Percentiles rank a stretch among this genome's conserved stretches.
These are phyloP conservation scores for Staphylotrichum longicolle DNA, from an alignment of 495 filamentous ascomycete genomes.

Conservation along the genomic window DNA sequence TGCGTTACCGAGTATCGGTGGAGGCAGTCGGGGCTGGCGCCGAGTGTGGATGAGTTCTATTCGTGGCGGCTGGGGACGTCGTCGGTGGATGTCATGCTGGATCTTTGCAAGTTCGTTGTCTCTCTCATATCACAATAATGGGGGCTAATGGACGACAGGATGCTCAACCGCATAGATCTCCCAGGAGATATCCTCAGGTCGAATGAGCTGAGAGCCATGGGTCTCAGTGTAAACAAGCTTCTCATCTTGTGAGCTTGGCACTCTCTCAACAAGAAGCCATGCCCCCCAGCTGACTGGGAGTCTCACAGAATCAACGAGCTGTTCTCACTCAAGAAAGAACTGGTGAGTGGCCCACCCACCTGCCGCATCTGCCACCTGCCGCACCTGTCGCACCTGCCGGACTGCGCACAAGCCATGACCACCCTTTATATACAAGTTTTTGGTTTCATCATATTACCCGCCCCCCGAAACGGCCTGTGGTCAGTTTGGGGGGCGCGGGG, in stretches of 20 bases:
- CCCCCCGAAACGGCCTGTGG: no score
- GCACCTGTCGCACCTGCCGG: not conserved
- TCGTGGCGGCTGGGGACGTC: slow-evolving; percentile 17
- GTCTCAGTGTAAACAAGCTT: slow-evolving; percentile 12
- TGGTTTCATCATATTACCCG: no score
- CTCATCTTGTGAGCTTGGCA: slow-evolving; percentile 20
- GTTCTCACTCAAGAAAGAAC: slow-evolving; percentile 27
- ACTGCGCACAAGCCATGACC: no score
- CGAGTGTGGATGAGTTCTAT: slow-evolving; percentile 19
- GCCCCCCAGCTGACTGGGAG: not conserved
- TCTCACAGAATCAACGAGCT: slow-evolving; percentile 22
- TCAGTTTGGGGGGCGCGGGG: no score
- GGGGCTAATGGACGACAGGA: slow-evolving; percentile 8
- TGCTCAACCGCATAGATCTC: slow-evolving; percentile 9
- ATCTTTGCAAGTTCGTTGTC: not conserved
- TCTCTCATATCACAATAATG: not conserved
- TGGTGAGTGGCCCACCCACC: slow-evolving; percentile 14
- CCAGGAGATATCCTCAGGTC: slow-evolving; percentile 4
- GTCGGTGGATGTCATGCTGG: slow-evolving; percentile 19
- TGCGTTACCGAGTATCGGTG: slow-evolving; percentile 17
- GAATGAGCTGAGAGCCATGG: slow-evolving; percentile 8
- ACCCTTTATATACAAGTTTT: no score
- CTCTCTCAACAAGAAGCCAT: not conserved
- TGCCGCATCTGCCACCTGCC: no score
- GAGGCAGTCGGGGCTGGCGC: slow-evolving; percentile 15